Conservation (phyloP, 1,139 yeast species). For the Geotrichum cucujoidarum region DNA sequence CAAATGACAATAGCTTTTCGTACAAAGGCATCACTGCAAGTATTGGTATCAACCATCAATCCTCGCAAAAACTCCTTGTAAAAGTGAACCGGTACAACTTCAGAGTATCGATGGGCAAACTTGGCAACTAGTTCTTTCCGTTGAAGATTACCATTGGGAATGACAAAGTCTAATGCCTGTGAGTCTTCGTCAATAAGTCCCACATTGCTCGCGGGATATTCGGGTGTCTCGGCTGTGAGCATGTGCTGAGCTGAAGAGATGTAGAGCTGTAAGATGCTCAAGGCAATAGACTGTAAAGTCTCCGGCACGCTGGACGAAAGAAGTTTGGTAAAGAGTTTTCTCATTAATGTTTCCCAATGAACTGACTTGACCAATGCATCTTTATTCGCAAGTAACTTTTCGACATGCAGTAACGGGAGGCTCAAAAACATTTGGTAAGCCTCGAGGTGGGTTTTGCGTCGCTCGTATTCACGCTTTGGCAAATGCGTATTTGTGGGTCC, state of each 20-base stretch:
- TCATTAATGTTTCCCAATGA: slow-evolving; percentile 14
- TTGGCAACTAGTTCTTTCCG: slow-evolving; percentile 1
- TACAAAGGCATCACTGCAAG: slow-evolving; percentile 4
- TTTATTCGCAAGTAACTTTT: neutral
- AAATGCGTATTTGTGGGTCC: neutral
- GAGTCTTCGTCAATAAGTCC: slow-evolving; percentile 9
- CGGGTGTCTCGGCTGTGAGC: slow-evolving; percentile 6
- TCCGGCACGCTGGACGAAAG: neutral
- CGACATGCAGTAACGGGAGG: slow-evolving; percentile 2
- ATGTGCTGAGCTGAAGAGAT: slow-evolving; percentile 6
- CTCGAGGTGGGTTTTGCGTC: slow-evolving; percentile 7
- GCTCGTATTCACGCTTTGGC: slow-evolving; percentile 3
- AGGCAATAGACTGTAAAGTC: neutral
- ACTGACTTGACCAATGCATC: slow-evolving; percentile 8
- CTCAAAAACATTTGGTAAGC: slow-evolving; percentile 10
- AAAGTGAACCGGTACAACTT: slow-evolving; percentile 1
- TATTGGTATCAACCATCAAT: neutral
- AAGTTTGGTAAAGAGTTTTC: slow-evolving; percentile 10
- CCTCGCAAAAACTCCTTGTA: slow-evolving; percentile 9
- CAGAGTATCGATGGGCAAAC: slow-evolving; percentile 4
- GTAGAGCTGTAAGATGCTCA: slow-evolving; percentile 2
- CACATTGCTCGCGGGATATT: neutral
- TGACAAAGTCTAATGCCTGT: slow-evolving; percentile 10
- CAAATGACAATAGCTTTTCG: slow-evolving; percentile 11
- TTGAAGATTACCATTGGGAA: neutral